Percentiles rank a stretch among this genome's conserved stretches.
phyloP scores from a whole-genome alignment of 1,139 yeast species.

The Yamadazyma pseudoaaseri region DNA sequence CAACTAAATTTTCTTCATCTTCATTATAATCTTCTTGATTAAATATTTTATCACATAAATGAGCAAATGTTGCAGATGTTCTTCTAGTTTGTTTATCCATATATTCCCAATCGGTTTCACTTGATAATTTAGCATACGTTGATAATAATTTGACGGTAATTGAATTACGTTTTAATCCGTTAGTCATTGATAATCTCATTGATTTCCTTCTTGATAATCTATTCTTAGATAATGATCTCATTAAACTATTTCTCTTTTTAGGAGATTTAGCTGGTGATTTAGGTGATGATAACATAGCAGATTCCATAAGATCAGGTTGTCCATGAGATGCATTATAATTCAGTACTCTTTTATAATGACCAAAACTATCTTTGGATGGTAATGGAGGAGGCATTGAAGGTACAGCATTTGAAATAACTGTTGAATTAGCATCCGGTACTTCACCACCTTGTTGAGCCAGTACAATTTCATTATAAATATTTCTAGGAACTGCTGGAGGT shows the following conservation, averaged over 20 bases:
- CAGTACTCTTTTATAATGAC: constrained; percentile 17
- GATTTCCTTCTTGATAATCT: constrained; percentile 40
- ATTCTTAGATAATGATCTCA: constrained; percentile 31
- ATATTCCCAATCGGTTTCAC: constrained; percentile 68
- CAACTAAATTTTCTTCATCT: constrained; percentile 51
- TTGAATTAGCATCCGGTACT: neutral
- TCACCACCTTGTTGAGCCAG: constrained; percentile 32
- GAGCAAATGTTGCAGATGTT: constrained; percentile 75
- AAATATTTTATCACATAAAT: constrained; percentile 72
- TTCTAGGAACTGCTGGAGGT: constrained; percentile 42
- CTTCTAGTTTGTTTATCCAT: constrained; percentile 73
- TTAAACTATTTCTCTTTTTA: constrained; percentile 31
- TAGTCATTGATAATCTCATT: constrained; percentile 40
- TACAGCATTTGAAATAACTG: constrained; percentile 12
- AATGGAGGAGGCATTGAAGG: constrained; percentile 37
- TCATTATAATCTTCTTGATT: constrained; percentile 57
- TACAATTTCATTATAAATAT: constrained; percentile 47
- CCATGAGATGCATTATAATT: constrained; percentile 12
- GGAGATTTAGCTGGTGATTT: constrained; percentile 11
- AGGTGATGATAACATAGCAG: constrained; percentile 26
- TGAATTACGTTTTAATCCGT: constrained; percentile 61
- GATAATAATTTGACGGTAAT: constrained; percentile 67
- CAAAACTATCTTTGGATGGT: constrained; percentile 39
- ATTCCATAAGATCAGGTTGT: constrained; percentile 24
- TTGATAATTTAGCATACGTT: constrained; percentile 67